Evolutionary conservation across 2,329 filamentous ascomycete species (phyloP), one percentile per base, ranked within the genome.

Genomic region (Waltergamsia citrina): DNA sequence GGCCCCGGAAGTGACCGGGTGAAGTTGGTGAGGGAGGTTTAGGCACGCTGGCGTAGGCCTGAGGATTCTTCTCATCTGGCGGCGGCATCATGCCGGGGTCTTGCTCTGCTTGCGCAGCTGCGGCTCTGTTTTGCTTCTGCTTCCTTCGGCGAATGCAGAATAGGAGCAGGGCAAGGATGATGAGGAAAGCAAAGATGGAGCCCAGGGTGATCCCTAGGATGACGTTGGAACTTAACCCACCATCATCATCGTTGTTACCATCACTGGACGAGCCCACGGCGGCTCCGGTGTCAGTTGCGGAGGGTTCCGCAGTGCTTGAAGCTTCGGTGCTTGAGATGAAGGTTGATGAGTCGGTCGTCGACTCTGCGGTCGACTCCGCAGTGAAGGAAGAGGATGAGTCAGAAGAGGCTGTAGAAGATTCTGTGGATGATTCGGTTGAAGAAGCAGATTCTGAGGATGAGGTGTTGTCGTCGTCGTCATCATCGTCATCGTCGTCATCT

Each of bases 131-230:
- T 35, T 64, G 71, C 43, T 70, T 69, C 45, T 70, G 69, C 51
- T 72, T 76, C 44, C 71, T 50, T 15, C 53, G 52, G 28, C 55
- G 48, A 9, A 62, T 35, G 7, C 82, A 65, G 33, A 92, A 63
- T 15, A 95, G 67, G n/a, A 86, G 52, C 2, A 84, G 53, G 18
- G 83, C 67, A n/a, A 93, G 62, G 6, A 94, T 51, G 1, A 77
- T 59, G 15, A 81, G 77, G 34, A 86, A 63, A 14, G 83, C 86
- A 34, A 84, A 72, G 16, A 94, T 77, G n/a, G 80, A 78, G 10
- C 88, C 87, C 1, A 96, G 68, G 0, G 84, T 84, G 33, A 85
- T 84, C 22, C 85, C 88, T 2, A 95, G 69, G 19, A 94, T 81
- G 7, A 76, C 44, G 56, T 69, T 63, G 51, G 63, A 50, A 38